A percentile compares a stretch with the other conserved stretches of the same genome.
phyloP scores from a whole-genome alignment of 129 eudicot genomes.

The Centella asiatica region DNA sequence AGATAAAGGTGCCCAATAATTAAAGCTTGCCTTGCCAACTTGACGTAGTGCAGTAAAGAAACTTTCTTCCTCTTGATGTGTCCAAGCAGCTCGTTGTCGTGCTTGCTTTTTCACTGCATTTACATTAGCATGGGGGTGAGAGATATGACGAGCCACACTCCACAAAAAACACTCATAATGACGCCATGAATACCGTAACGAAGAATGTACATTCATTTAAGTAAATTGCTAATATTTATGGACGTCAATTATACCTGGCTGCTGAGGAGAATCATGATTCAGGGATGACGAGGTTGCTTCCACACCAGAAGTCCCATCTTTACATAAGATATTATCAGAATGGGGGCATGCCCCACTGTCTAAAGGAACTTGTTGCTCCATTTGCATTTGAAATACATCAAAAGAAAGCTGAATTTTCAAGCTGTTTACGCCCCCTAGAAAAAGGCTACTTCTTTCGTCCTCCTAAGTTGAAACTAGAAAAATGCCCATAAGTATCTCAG shows the following conservation, averaged over 20 bases:
- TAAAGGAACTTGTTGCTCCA: conserved; percentile 45
- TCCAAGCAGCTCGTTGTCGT: conserved; percentile 99
- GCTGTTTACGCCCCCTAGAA: too few relatives aligned
- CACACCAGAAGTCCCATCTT: conserved; percentile 34
- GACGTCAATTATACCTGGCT: conserved; percentile 40
- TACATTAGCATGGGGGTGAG: conserved; percentile 1
- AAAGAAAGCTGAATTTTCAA: background rate
- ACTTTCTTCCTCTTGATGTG: conserved; percentile 89
- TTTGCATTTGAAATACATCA: conserved; percentile 31
- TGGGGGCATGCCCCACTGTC: conserved; percentile 19
- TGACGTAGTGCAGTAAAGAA: conserved; percentile 87
- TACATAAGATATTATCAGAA: conserved; percentile 25
- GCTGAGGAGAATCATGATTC: conserved; percentile 34
- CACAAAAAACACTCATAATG: too few relatives aligned
- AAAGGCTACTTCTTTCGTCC: conserved; percentile 14
- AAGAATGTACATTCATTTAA: too few relatives aligned
- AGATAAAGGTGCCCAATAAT: conserved; percentile 9
- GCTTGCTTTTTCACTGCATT: conserved; percentile 57
- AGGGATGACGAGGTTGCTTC: conserved; percentile 38
- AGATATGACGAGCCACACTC: too few relatives aligned
- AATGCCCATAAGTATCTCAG: background rate
- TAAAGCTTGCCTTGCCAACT: conserved; percentile 82
- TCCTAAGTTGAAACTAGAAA: background rate
- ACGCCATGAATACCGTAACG: too few relatives aligned
- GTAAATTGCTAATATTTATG: background rate